Evolutionary conservation across 352 stramenopile genomes (phyloP).

Genomic region (Phytophthora podocarpi): DNA sequence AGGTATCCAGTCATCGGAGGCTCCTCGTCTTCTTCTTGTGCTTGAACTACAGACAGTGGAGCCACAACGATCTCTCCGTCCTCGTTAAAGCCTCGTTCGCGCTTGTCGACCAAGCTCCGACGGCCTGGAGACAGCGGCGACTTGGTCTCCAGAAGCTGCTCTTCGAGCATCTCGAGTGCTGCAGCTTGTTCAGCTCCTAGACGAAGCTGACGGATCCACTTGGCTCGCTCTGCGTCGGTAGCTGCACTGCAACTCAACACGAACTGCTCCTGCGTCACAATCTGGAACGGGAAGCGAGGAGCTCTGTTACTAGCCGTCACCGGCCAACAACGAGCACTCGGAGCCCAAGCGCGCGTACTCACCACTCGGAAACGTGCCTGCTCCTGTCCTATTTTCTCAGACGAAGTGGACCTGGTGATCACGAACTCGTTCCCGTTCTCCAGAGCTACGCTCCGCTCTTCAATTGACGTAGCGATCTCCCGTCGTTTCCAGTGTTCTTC

Average conservation of each 20-base stretch:
- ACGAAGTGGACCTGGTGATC: slow-evolving; percentile 37
- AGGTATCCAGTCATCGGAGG: slow-evolving; percentile 34
- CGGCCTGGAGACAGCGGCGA: slow-evolving; percentile 27
- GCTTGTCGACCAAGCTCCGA: slow-evolving; percentile 28
- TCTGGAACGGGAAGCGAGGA: slow-evolving; percentile 66
- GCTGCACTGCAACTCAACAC: slow-evolving; percentile 65
- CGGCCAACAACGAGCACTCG: slow-evolving; percentile 28
- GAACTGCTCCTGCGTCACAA: slow-evolving; percentile 71
- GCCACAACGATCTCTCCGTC: not conserved
- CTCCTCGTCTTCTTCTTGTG: slow-evolving; percentile 24
- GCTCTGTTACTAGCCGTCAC: slow-evolving; percentile 25
- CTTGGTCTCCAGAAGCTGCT: slow-evolving; percentile 48
- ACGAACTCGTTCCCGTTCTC: slow-evolving; percentile 56
- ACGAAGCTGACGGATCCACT: slow-evolving; percentile 73
- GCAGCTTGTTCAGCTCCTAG: slow-evolving; percentile 50
- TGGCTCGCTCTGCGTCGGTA: slow-evolving; percentile 58
- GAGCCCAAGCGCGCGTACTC: slow-evolving; percentile 52
- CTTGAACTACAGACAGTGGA: not conserved
- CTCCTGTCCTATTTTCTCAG: slow-evolving; percentile 26
- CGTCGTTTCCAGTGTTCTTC: slow-evolving; percentile 32
- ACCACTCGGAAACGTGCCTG: slow-evolving; percentile 47
- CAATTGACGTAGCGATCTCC: slow-evolving; percentile 35
- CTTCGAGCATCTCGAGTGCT: slow-evolving; percentile 60
- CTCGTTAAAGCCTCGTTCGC: slow-evolving; percentile 13
- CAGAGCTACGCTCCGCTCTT: slow-evolving; percentile 54